Evolutionary conservation across 2,329 filamentous ascomycete species (phyloP).

Genomic region (Nemania diffusa): DNA sequence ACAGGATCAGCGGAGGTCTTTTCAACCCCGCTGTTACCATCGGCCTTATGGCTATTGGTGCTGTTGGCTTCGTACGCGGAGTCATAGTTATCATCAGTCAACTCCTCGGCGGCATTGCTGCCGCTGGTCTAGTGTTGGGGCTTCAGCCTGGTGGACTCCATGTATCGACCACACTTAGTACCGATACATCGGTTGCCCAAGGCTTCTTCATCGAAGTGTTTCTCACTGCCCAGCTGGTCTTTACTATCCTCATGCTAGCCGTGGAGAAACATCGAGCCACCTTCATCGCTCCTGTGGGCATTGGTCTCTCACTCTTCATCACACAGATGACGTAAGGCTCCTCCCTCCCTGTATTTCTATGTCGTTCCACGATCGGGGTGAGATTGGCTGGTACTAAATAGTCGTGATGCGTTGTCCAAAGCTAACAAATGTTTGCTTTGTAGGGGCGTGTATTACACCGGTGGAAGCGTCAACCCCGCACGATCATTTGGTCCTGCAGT

Average conservation of each 20-base stretch:
- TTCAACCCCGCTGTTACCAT: slow-evolving; percentile 55
- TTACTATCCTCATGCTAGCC: slow-evolving; percentile 68
- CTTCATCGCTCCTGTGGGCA: slow-evolving; percentile 70
- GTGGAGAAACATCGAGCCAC: slow-evolving; percentile 71
- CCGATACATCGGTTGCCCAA: slow-evolving; percentile 56
- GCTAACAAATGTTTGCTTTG: slow-evolving; percentile 13
- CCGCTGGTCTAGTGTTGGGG: slow-evolving; percentile 59
- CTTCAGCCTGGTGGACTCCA: slow-evolving; percentile 61
- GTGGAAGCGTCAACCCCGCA: slow-evolving; percentile 50
- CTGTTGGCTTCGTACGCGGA: slow-evolving; percentile 52
- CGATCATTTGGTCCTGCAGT: slow-evolving; percentile 50
- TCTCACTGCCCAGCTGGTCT: slow-evolving; percentile 62
- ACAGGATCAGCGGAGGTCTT: slow-evolving; percentile 51
- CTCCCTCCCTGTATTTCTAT: not conserved
- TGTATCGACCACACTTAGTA: slow-evolving; percentile 58
- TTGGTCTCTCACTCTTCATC: slow-evolving; percentile 70
- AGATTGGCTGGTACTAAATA: slow-evolving; percentile 7
- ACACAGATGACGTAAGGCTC: slow-evolving; percentile 48
- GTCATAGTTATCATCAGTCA: slow-evolving; percentile 59
- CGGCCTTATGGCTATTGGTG: slow-evolving; percentile 60
- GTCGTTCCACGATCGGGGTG: not conserved
- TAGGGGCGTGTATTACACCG: slow-evolving; percentile 50
- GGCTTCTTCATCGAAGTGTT: slow-evolving; percentile 53
- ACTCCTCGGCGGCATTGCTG: slow-evolving; percentile 60
- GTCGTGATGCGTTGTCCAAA: not conserved